Percentiles rank a stretch among this genome's conserved stretches.
These are phyloP conservation scores for Podospora pseudoanserina DNA, from an alignment of 495 filamentous ascomycete species.

Conservation along the genomic window DNA sequence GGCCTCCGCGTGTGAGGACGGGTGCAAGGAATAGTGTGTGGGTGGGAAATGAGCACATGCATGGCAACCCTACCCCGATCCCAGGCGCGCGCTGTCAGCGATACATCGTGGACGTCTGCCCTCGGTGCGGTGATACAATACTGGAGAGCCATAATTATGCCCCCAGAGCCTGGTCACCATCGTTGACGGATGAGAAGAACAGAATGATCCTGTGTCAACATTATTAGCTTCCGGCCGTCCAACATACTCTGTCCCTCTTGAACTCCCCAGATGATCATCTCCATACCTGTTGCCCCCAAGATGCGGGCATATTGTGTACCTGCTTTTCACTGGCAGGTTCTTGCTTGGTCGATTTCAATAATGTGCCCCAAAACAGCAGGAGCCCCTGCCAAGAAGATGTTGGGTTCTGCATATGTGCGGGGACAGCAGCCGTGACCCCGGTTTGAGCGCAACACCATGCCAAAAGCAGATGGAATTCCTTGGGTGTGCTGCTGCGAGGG, in stretches of 20 bases:
- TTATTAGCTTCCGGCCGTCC: neutral
- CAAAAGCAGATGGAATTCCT: constrained; percentile 1
- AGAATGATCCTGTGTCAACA: neutral
- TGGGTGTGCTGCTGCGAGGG: neutral
- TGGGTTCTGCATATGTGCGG: neutral
- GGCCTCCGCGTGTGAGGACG: neutral
- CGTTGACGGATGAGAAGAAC: neutral
- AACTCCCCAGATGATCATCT: neutral
- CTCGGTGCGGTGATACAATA: neutral
- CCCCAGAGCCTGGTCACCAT: neutral
- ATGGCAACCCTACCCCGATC: constrained; percentile 3
- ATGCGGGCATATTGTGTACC: neutral
- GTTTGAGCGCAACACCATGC: constrained; percentile 1
- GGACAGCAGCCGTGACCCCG: neutral
- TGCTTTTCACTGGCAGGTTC: neutral
- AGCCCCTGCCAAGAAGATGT: constrained; percentile 20
- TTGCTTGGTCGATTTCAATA: neutral
- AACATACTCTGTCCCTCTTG: neutral
- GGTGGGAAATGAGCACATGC: constrained; percentile 12
- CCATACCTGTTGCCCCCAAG: neutral
- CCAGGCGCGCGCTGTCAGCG: neutral
- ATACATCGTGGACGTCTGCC: neutral
- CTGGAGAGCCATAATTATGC: neutral
- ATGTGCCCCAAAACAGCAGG: constrained; percentile 11
- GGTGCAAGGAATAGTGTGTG: neutral